These are phyloP conservation scores for Boletellus ananas DNA, from an alignment of 768 basidiomycete species.

Conservation along the genomic window DNA sequence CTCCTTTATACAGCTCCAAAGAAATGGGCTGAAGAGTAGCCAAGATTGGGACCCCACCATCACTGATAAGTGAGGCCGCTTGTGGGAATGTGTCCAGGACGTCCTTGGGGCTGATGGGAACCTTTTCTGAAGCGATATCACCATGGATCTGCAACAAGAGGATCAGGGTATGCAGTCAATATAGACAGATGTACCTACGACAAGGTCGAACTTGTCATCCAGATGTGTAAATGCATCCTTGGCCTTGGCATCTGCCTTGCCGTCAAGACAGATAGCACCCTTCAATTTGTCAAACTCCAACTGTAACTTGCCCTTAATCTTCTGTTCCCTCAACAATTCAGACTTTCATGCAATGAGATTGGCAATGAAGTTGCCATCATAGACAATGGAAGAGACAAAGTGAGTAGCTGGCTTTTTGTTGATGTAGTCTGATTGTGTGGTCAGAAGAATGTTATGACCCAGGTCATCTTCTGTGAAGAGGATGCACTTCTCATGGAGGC, in stretches of 20 bases:
- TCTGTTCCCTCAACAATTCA: too few relatives aligned
- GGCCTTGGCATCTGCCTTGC: neutral
- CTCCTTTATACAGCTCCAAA: neutral
- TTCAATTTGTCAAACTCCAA: neutral
- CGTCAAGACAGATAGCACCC: neutral
- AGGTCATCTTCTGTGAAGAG: neutral
- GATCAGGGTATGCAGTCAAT: neutral
- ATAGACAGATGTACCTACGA: neutral
- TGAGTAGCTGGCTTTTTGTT: neutral
- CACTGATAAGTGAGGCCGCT: neutral
- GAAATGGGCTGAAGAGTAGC: neutral
- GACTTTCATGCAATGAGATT: too few relatives aligned
- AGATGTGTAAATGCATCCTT: too few relatives aligned
- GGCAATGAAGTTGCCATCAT: too few relatives aligned
- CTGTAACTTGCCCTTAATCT: too few relatives aligned
- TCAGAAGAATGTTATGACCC: neutral
- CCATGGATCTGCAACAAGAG: neutral
- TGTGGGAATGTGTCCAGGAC: neutral
- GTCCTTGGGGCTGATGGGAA: neutral
- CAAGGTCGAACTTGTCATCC: neutral
- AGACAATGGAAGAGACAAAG: too few relatives aligned
- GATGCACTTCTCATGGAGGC: neutral
- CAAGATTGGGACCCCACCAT: neutral
- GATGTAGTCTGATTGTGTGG: neutral
- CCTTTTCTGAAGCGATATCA: neutral